Evolutionary conservation across 1,284 basidiomycete genomes (phyloP).

Genomic region (Irpex sp.): DNA sequence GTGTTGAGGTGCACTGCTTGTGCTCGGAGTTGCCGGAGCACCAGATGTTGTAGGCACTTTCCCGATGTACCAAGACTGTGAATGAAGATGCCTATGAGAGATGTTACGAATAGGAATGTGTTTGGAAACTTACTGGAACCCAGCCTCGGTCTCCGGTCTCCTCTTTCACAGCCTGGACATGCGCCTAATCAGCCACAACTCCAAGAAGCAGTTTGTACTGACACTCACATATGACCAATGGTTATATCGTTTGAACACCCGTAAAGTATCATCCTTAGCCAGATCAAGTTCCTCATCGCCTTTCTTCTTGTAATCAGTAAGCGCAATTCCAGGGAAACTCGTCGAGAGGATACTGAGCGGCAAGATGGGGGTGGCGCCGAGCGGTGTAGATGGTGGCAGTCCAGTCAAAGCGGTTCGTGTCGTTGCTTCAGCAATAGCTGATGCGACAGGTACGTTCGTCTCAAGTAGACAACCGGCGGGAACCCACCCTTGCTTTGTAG

Average conservation of each 20-base stretch:
- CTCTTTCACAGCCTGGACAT: conserved; percentile 77
- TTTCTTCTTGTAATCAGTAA: conserved; percentile 94
- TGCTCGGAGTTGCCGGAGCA: conserved; percentile 55
- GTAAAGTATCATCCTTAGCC: conserved; percentile 79
- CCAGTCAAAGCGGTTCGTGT: conserved; percentile 39
- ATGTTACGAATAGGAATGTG: neutral
- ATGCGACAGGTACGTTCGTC: conserved; percentile 77
- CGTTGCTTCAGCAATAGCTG: conserved; percentile 75
- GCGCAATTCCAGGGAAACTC: conserved; percentile 88
- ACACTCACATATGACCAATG: conserved; percentile 87
- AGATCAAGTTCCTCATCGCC: conserved; percentile 88
- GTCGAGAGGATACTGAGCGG: conserved; percentile 89
- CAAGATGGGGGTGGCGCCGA: conserved; percentile 69
- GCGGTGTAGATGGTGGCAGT: conserved; percentile 35
- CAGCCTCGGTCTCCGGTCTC: conserved; percentile 86
- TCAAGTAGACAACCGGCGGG: conserved; percentile 94
- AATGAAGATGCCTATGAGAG: conserved; percentile 2
- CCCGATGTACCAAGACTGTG: conserved; percentile 73
- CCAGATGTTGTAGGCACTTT: conserved; percentile 54
- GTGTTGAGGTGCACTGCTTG: conserved; percentile 31
- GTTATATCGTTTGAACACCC: conserved; percentile 97
- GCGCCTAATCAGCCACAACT: conserved; percentile 7
- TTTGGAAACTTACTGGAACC: conserved; percentile 68
- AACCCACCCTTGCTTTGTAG: conserved; percentile 81
- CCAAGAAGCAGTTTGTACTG: conserved; percentile 3